Conservation (phyloP, 2,329 filamentous ascomycete species). For the Neonectria faginata region DNA sequence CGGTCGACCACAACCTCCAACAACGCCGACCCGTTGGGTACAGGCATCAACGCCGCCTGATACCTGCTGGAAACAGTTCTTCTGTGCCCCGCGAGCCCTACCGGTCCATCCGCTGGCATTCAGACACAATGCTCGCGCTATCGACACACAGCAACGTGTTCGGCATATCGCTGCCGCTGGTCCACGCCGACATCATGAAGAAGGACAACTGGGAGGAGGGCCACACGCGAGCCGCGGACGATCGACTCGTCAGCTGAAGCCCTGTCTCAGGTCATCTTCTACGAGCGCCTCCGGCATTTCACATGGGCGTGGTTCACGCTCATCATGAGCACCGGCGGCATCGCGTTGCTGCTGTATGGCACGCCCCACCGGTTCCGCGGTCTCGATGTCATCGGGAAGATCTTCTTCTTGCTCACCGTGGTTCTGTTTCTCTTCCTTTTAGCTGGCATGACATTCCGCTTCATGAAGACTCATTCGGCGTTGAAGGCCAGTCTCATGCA, state of each 20-base stretch:
- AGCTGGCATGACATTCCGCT: slow-evolving; percentile 66
- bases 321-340: slow-evolving; percentile 51
- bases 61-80: no score
- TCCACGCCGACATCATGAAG: slow-evolving; percentile 37
- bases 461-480: slow-evolving; percentile 67
- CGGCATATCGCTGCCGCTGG: slow-evolving; percentile 27
- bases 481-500: slow-evolving; percentile 57
- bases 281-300: slow-evolving; percentile 42
- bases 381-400: slow-evolving; percentile 59
- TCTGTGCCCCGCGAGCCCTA: neutral
- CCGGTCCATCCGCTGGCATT: neutral
- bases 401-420: slow-evolving; percentile 63
- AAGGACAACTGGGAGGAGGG: slow-evolving; percentile 46
- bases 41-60: neutral
- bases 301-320: slow-evolving; percentile 51
- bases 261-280: slow-evolving; percentile 31
- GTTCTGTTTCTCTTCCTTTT: slow-evolving; percentile 62
- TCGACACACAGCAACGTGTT: slow-evolving; percentile 18
- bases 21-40: neutral
- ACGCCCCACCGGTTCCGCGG: slow-evolving; percentile 60
- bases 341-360: slow-evolving; percentile 46
- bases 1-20: neutral
- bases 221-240: slow-evolving; percentile 42
- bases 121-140: slow-evolving; percentile 1
- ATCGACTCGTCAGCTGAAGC: slow-evolving; percentile 34